Base-by-base conservation (phyloP, 768 basidiomycete genomes). In the Auricularia cornea region DNA sequence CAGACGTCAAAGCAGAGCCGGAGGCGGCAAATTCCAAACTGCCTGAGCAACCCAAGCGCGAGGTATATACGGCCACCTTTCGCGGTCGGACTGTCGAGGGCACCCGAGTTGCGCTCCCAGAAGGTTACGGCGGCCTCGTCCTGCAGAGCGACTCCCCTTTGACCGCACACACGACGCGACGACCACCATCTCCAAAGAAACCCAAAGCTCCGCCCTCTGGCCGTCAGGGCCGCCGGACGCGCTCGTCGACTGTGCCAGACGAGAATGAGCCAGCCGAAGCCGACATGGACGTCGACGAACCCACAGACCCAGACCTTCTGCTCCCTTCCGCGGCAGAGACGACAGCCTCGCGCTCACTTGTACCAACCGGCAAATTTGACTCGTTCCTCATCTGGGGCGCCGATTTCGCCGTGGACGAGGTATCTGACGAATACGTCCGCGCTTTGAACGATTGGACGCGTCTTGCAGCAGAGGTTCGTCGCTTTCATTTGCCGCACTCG, bases 81-180 rank as follows among this genome's bases (percentile, higher is more conserved):
- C 80, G 92, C 2, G 92, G 92, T 12, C 77, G 92, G n/a, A 79
- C 77, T 14, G 78, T 94, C 44, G 87, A 89, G 52, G 90, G 92
- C 1, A 72, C 87, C 23, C 77, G 78, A 18, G 77, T 90, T 1
- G 73, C 77, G 23, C 66, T 92, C 0, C 91, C 90, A 1, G 68
- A 73, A 5, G 90, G 90, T 0, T 93, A 90, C 69, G 68, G 76
- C 0, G 92, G 92, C 5, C 67, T 92, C 12, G 79, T 92, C 2
- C 73, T 94, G 5, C 76, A 52, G 74, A 32, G 70, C 75, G 29
- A 57, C 54, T 5, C 54, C 6, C 26, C 54, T 26, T 11, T 31
- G 26, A 29, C 54, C 8, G 54, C 6, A 72, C 73, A 33, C 70
- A 64, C 51, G 60, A 63, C 33, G 56, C 65, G n/a, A 65, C 68